Evolutionary conservation across 2,329 filamentous ascomycete genomes (phyloP).

Genomic region (Colletotrichum gloeosporioides): DNA sequence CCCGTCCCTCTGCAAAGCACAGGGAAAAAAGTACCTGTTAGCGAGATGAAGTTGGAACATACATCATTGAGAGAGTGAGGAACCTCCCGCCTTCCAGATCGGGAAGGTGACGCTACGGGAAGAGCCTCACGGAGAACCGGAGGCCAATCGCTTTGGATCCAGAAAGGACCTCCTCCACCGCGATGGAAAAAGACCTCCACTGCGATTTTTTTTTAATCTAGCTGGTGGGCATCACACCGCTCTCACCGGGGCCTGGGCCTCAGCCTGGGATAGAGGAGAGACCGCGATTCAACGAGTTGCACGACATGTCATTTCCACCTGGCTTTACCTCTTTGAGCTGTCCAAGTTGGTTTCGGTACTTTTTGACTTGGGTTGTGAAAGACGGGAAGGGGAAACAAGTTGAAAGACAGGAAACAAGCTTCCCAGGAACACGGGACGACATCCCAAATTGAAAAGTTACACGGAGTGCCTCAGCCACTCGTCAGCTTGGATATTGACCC

Average conservation of each 20-base stretch:
- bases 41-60: neutral
- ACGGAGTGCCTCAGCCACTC: neutral
- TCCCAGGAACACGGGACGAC: neutral
- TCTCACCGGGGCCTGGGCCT: neutral
- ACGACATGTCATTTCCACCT: neutral
- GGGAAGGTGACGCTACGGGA: neutral
- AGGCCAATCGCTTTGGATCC: neutral
- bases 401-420: neutral
- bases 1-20: neutral
- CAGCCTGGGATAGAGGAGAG: neutral
- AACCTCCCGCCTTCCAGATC: neutral
- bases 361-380: neutral
- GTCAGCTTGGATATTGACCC: neutral
- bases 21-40: neutral
- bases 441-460: neutral
- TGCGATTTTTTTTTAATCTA: neutral
- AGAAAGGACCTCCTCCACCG: neutral
- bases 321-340: neutral
- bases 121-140: neutral
- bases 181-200: neutral
- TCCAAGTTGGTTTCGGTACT: neutral
- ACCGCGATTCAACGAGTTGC: neutral
- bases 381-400: neutral
- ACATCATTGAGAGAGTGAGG: neutral
- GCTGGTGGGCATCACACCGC: neutral